Conservation (phyloP, 2,329 filamentous ascomycete genomes). For the Penicillium sp. region DNA sequence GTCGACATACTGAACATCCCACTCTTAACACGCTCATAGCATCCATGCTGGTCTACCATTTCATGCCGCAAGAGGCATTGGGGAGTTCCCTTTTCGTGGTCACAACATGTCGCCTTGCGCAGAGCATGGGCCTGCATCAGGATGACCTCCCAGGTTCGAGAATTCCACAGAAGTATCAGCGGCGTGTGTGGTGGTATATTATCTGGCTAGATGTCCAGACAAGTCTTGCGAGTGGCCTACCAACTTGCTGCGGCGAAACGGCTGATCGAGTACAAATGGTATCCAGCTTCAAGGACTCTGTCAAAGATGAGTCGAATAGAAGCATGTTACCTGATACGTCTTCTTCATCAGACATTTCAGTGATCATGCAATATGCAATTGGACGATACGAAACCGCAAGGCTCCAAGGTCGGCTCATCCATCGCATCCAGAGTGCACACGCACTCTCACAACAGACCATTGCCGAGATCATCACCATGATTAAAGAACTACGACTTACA, state of each 20-base stretch:
- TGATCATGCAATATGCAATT: constrained; percentile 2
- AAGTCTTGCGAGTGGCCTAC: constrained; percentile 20
- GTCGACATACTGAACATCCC: constrained; percentile 15
- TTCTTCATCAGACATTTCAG: too few species aligned
- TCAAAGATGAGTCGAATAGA: too few species aligned
- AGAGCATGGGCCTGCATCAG: constrained; percentile 20
- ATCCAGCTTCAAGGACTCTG: neutral
- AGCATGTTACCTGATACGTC: too few species aligned
- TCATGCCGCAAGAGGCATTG: constrained; percentile 3
- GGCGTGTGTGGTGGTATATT: constrained; percentile 22
- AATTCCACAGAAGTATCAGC: constrained; percentile 8
- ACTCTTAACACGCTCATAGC: constrained; percentile 20
- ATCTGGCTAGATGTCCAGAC: constrained; percentile 23
- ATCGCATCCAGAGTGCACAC: neutral
- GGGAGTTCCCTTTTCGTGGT: constrained; percentile 8
- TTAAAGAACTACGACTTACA: neutral
- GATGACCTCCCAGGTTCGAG: constrained; percentile 4
- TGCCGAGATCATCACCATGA: neutral
- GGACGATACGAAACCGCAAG: constrained; percentile 9
- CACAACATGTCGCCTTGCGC: constrained; percentile 13
- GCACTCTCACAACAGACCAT: neutral
- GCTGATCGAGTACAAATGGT: constrained; percentile 2
- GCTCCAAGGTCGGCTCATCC: constrained; percentile 5
- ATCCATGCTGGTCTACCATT: constrained; percentile 13
- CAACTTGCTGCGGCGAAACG: constrained; percentile 9